phyloP scores from a whole-genome alignment of 2,329 filamentous ascomycete genomes.

The Sclerotinia nivalis region DNA sequence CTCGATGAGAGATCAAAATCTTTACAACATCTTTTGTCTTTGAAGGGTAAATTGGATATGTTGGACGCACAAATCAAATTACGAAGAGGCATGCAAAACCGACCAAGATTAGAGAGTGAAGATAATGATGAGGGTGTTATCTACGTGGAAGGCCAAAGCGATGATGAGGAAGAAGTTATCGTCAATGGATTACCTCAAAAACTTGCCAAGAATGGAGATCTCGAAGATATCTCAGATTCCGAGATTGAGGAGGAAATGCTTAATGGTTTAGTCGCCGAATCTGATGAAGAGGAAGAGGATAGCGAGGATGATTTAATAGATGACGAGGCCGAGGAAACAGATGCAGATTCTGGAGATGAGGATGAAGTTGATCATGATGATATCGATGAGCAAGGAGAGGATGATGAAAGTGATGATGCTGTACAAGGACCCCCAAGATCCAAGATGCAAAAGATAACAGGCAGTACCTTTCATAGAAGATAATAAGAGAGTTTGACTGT shows the following conservation, averaged over 20 bases:
- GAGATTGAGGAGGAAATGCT: constrained; percentile 43
- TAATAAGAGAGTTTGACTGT: constrained; percentile 16
- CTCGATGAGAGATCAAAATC: constrained; percentile 83
- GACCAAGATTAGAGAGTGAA: constrained; percentile 45
- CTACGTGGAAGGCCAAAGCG: constrained; percentile 76
- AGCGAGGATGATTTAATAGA: constrained; percentile 49
- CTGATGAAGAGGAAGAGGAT: constrained; percentile 50
- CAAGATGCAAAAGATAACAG: constrained; percentile 36
- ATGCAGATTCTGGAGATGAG: constrained; percentile 43
- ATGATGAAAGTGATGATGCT: constrained; percentile 47
- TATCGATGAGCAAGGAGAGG: constrained; percentile 46
- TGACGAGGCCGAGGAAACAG: constrained; percentile 52
- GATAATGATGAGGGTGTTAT: constrained; percentile 62
- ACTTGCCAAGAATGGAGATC: constrained; percentile 30
- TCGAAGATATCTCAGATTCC: constrained; percentile 34
- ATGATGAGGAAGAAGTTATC: constrained; percentile 51
- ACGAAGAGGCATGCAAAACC: constrained; percentile 65
- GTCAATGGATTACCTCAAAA: constrained; percentile 45
- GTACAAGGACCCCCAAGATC: constrained; percentile 34
- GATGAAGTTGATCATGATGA: constrained; percentile 50
- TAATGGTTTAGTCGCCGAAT: constrained; percentile 50
- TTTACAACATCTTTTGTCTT: constrained; percentile 75
- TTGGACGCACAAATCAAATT: constrained; percentile 86
- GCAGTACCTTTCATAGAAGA: constrained; percentile 27
- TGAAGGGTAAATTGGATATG: constrained; percentile 96